phyloP scores from a whole-genome alignment of 106 monocot species.

The Cymbidium sinense region DNA sequence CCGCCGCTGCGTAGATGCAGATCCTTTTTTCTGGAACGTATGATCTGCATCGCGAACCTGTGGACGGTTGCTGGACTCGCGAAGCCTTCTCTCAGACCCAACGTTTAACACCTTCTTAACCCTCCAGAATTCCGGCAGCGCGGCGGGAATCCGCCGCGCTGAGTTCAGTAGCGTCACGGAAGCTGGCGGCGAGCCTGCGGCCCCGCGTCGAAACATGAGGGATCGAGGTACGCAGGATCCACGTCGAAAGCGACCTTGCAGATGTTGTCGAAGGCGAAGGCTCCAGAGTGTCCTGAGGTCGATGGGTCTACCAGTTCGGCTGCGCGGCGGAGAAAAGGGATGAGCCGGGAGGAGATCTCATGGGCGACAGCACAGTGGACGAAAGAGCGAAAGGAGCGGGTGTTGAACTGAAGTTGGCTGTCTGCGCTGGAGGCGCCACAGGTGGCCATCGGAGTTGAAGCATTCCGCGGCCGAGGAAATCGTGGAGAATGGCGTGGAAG shows the following conservation, averaged over 20 bases:
- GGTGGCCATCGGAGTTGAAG: conserved; percentile 27
- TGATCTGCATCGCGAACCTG: conserved; percentile 20
- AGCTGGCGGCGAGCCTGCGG: conserved; percentile 1
- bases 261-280: conserved; percentile 31
- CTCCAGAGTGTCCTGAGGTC: conserved; percentile 28
- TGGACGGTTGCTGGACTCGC: conserved; percentile 21
- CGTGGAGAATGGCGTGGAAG: neutral
- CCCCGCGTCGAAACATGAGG: neutral
- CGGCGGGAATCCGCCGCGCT: conserved; percentile 29
- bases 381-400: conserved; percentile 20
- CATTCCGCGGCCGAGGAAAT: conserved; percentile 25
- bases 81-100: conserved; percentile 25
- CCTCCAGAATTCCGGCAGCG: conserved; percentile 17
- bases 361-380: conserved; percentile 5
- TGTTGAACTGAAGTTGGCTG: conserved; percentile 27
- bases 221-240: conserved; percentile 14
- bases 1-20: neutral
- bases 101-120: conserved; percentile 22
- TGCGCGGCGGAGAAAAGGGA: conserved; percentile 9
- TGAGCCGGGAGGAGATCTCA: conserved; percentile 20
- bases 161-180: conserved; percentile 13
- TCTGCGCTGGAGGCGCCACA: conserved; percentile 21
- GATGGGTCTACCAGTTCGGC: neutral
- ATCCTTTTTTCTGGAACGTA: conserved; percentile 12
- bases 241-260: conserved; percentile 27